Evolutionary conservation across 345 rosid species (phyloP), one percentile per base, ranked within the genome.

Genomic region (Noccaea bulbosa): DNA sequence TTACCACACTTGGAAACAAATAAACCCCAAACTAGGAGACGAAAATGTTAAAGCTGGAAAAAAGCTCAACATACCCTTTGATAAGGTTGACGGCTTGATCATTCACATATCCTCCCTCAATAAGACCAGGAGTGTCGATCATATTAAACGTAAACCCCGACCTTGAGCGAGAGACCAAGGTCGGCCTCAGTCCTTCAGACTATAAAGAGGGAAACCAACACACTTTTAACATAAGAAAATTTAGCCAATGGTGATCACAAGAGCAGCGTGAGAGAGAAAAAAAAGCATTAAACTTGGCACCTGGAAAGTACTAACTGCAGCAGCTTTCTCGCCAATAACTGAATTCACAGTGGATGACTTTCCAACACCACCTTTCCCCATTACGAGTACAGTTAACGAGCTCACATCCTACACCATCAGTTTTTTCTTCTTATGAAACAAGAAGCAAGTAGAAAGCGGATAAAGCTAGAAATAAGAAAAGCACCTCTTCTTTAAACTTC

Each of bases 331-430:
- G 48, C 95, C 89, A 12, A 87, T 67, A 48, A 91, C 83, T 35
- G 97, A 91, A 71, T 88, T 91, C 40, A 91, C 89, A 50, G 97
- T 87, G 1, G 97, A 91, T 10, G 97, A 91, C 69, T 91, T 91
- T 44, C 95, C 97, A 56, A 87, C 88, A 41, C 97, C 95, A n/a
- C 92, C 95, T 81, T 91, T 91, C 54, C 97, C 97, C 88, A 91
- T 78, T 37, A 88, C 97, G 72, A 91, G 86, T 51, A 91, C 83
- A 0, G 97, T 87, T 83, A 88, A 60, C 9, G 85, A 82, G 81
- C 76, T 81, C 57, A 83, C 85, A 70, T 85, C 81, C 97, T 91
- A 83, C 47, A 43, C 45, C 11, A 56, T 10, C 20, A 54, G 22
- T 7, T 11, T 12, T 34, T 5, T 48, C 3, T 30, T 30, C 39